These are phyloP conservation scores for Hypholoma fasciculare DNA, from an alignment of 768 basidiomycete species.

Conservation along the genomic window DNA sequence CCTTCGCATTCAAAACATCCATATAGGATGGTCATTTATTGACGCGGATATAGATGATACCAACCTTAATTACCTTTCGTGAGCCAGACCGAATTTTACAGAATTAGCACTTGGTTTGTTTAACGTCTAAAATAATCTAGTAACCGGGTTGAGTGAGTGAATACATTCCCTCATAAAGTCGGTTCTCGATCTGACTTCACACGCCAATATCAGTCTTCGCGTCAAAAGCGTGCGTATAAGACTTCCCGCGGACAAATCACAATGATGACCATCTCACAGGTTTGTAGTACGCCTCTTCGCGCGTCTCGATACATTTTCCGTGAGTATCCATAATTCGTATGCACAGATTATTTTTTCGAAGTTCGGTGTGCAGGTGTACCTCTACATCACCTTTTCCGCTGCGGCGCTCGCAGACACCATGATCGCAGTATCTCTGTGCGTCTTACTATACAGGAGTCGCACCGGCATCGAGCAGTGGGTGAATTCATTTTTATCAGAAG, in stretches of 20 bases:
- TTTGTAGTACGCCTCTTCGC: conserved; percentile 2
- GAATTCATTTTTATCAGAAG: no score
- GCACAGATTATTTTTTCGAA: no score
- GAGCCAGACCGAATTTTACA: neutral
- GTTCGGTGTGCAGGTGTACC: neutral
- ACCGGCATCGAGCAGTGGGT: conserved; percentile 11
- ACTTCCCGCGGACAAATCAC: neutral
- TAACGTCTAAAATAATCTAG: no score
- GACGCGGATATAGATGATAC: neutral
- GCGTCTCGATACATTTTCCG: neutral
- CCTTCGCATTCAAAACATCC: no score
- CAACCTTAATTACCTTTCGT: neutral
- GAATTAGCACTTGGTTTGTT: no score
- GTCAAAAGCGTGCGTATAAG: neutral
- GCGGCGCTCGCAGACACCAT: conserved; percentile 20
- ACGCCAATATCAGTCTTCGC: neutral
- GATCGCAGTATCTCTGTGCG: conserved; percentile 22
- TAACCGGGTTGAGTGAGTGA: no score
- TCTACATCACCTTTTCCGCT: conserved; percentile 22
- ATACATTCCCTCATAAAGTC: no score
- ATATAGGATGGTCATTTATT: neutral
- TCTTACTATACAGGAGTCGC: conserved; percentile 20
- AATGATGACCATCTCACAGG: neutral
- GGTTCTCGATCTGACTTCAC: neutral
- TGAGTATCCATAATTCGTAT: neutral